Percentiles rank a stretch among this genome's conserved stretches.
Conservation (phyloP, 2,329 filamentous ascomycete genomes). For the Albifimbria verrucaria region DNA sequence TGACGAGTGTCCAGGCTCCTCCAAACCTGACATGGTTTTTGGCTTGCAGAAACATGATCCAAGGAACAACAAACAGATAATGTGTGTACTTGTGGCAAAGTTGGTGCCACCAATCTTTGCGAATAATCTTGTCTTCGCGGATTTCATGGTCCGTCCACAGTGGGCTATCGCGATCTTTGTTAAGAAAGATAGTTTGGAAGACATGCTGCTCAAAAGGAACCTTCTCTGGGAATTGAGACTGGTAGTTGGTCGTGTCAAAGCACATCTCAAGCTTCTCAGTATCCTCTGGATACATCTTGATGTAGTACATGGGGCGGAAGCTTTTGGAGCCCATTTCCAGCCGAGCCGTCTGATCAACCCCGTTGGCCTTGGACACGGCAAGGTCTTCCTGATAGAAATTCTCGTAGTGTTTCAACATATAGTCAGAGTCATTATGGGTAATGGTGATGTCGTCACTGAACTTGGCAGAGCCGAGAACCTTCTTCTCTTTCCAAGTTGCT, state of each 20-base stretch:
- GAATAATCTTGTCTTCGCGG: constrained; percentile 49
- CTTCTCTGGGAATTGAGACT: constrained; percentile 58
- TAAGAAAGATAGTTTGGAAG: constrained; percentile 53
- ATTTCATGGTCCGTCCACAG: constrained; percentile 55
- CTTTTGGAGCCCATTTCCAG: constrained; percentile 40
- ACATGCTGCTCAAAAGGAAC: constrained; percentile 33
- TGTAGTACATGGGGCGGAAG: constrained; percentile 61
- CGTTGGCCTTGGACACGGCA: constrained; percentile 37
- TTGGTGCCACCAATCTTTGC: constrained; percentile 61
- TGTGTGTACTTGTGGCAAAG: constrained; percentile 58
- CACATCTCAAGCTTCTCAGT: constrained; percentile 59
- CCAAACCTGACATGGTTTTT: constrained; percentile 58
- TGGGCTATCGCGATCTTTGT: constrained; percentile 50
- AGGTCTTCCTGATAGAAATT: constrained; percentile 49
- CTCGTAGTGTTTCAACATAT: constrained; percentile 65
- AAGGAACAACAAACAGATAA: constrained; percentile 59
- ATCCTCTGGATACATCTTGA: constrained; percentile 53
- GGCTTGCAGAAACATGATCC: constrained; percentile 65
- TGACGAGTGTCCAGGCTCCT: constrained; percentile 63
- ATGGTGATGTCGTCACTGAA: constrained; percentile 65
- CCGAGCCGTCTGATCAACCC: constrained; percentile 34
- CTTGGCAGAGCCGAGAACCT: constrained; percentile 63
- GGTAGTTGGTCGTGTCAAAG: constrained; percentile 70
- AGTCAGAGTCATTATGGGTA: constrained; percentile 60
- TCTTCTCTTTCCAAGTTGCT: constrained; percentile 55